Evolutionary conservation across 2,329 filamentous ascomycete species (phyloP).

Genomic region (Fusarium veterinarium): DNA sequence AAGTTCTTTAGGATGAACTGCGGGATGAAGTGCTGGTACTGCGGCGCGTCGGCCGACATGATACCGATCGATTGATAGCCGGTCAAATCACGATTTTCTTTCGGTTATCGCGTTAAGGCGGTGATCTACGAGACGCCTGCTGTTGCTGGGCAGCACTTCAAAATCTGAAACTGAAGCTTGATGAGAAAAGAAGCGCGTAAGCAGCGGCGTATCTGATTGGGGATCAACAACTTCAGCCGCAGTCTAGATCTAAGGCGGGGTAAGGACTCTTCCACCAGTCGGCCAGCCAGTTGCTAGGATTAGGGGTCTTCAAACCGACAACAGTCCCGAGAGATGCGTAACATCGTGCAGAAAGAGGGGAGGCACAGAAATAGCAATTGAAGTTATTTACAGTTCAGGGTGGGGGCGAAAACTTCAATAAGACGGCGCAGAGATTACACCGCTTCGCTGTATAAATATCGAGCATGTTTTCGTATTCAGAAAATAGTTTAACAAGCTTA

Average conservation of each 20-base stretch:
- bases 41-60: neutral
- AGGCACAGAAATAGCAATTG: fast-evolving
- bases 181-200: neutral
- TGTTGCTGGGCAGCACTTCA: fast-evolving
- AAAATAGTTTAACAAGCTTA: neutral
- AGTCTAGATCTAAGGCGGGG: neutral
- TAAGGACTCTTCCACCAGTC: neutral
- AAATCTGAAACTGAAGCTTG: neutral
- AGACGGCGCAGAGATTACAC: neutral
- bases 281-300: neutral
- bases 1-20: neutral
- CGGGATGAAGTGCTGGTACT: neutral
- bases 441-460: neutral
- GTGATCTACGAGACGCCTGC: too few relatives aligned
- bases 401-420: neutral
- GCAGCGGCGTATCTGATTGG: neutral
- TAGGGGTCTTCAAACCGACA: fast-evolving
- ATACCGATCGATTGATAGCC: neutral
- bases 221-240: neutral
- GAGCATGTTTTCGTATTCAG: too few relatives aligned
- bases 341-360: neutral
- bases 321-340: neutral
- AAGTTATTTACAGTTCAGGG: neutral
- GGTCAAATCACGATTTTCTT: fast-evolving
- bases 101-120: neutral